Evolutionary conservation across 139 green algal species (phyloP).

Genomic region (Chlamydomonas eustigma): DNA sequence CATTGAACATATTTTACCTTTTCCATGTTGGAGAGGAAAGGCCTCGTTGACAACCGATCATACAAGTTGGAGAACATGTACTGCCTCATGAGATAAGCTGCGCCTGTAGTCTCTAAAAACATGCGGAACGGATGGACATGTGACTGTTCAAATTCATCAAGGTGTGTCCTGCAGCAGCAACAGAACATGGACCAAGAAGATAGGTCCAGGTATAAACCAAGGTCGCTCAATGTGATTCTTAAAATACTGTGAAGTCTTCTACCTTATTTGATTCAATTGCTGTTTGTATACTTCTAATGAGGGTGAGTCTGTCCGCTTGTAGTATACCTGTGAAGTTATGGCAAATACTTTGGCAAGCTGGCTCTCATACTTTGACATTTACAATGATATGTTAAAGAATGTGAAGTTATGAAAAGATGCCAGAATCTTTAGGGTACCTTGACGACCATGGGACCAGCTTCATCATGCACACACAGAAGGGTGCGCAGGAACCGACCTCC

Average conservation of each 20-base stretch:
- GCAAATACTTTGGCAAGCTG: background rate
- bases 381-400: background rate
- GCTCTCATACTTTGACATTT: background rate
- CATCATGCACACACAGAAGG: slow-evolving; percentile 81
- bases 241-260: background rate
- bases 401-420: background rate
- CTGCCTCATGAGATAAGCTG: slow-evolving; percentile 79
- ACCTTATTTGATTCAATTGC: slow-evolving; percentile 66
- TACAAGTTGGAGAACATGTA: slow-evolving; percentile 82
- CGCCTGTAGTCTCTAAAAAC: slow-evolving; percentile 65
- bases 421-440: slow-evolving; percentile 55
- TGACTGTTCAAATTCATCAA: slow-evolving; percentile 38
- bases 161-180: slow-evolving; percentile 24
- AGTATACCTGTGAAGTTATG: slow-evolving; percentile 55
- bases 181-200: background rate
- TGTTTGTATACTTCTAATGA: slow-evolving; percentile 63
- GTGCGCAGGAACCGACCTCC: slow-evolving; percentile 84
- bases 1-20: slow-evolving; percentile 75
- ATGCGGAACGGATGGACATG: slow-evolving; percentile 75
- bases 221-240: no score
- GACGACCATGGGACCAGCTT: slow-evolving; percentile 87
- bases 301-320: slow-evolving; percentile 64
- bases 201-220: background rate
- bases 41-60: slow-evolving; percentile 83
- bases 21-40: slow-evolving; percentile 86